phyloP scores from a whole-genome alignment of 495 filamentous ascomycete species.

The Endocarpon pusillum region DNA sequence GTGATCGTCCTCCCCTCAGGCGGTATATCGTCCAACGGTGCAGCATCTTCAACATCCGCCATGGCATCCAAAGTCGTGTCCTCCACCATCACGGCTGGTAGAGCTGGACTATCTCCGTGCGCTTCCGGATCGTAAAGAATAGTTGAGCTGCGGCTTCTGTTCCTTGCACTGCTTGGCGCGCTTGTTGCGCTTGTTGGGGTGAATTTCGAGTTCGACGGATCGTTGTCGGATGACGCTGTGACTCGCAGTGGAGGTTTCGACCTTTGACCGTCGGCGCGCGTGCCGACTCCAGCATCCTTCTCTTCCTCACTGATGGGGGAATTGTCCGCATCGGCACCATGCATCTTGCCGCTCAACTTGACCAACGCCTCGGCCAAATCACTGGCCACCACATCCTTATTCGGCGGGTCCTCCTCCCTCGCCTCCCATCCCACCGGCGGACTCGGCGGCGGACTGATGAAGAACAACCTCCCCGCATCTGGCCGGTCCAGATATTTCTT shows the following conservation, averaged over 20 bases:
- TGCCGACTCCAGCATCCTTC: constrained; percentile 21
- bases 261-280: constrained; percentile 17
- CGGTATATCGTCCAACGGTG: constrained; percentile 26
- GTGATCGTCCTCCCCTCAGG: constrained; percentile 36
- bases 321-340: constrained; percentile 11
- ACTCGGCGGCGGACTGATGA: constrained; percentile 83
- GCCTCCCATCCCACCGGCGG: constrained; percentile 91
- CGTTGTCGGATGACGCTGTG: neutral
- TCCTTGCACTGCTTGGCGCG: constrained; percentile 15
- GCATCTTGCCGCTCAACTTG: constrained; percentile 35
- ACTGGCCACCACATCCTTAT: constrained; percentile 81
- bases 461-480: constrained; percentile 80
- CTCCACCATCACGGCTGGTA: constrained; percentile 83
- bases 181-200: too few relatives aligned
- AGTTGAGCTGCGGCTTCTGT: constrained; percentile 43
- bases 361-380: constrained; percentile 71
- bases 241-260: constrained; percentile 8
- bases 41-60: constrained; percentile 23
- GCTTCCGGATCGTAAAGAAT: constrained; percentile 62
- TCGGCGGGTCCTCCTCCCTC: constrained; percentile 76
- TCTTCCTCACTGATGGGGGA: constrained; percentile 8
- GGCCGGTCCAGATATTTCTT: constrained; percentile 58
- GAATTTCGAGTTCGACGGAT: neutral
- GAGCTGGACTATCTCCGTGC: constrained; percentile 54
- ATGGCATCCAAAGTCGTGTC: constrained; percentile 54